These are phyloP conservation scores for Phytophthora colocasiae DNA, from an alignment of 352 stramenopile genomes.

Conservation along the genomic window DNA sequence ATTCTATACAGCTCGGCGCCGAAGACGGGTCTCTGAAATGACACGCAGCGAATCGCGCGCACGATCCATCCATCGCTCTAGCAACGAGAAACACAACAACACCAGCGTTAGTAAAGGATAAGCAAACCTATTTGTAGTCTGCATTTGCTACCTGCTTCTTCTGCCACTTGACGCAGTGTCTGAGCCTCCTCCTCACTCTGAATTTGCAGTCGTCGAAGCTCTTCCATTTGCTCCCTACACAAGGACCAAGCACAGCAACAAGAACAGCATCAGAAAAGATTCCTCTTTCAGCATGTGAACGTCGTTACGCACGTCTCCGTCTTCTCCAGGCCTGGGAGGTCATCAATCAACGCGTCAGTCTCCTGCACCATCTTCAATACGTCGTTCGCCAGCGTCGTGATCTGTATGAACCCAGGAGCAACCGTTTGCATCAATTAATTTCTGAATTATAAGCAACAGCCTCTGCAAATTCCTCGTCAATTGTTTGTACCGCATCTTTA, in stretches of 20 bases:
- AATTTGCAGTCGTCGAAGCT: slow-evolving; percentile 80
- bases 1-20: slow-evolving; percentile 40
- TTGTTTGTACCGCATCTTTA: slow-evolving; percentile 49
- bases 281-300: neutral
- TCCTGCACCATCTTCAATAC: slow-evolving; percentile 82
- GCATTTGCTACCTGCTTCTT: slow-evolving; percentile 67
- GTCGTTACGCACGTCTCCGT: slow-evolving; percentile 59
- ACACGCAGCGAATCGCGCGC: slow-evolving; percentile 83
- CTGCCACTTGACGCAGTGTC: slow-evolving; percentile 80
- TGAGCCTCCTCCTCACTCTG: slow-evolving; percentile 87
- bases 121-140: neutral
- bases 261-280: neutral
- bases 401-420: slow-evolving; percentile 40
- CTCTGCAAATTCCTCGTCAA: neutral
- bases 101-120: neutral
- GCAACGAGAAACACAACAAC: slow-evolving; percentile 4
- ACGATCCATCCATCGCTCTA: slow-evolving; percentile 85
- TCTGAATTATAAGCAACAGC: neutral
- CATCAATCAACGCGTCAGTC: slow-evolving; percentile 81
- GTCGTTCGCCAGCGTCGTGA: slow-evolving; percentile 78
- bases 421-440: neutral
- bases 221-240: slow-evolving; percentile 78
- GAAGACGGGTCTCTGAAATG: slow-evolving; percentile 82
- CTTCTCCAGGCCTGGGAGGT: slow-evolving; percentile 83
- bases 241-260: neutral